Conservation (phyloP, 106 monocot genomes). For the Dioscorea zingiberensis region DNA sequence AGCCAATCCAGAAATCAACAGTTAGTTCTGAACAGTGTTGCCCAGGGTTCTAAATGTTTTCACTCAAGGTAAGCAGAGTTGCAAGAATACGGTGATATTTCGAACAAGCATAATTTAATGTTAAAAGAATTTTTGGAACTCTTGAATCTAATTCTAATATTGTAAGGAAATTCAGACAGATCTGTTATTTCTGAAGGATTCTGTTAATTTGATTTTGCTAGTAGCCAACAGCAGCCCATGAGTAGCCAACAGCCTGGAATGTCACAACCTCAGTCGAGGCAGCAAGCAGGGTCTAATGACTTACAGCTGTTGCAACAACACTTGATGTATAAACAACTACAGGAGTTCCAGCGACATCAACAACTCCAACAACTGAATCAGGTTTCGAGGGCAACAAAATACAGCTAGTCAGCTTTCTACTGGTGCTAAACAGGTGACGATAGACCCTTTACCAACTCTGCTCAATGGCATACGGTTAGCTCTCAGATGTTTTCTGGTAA, state of each 20-base stretch:
- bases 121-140: too few relatives aligned
- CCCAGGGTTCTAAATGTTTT: too few relatives aligned
- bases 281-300: slow-evolving; percentile 11
- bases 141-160: too few relatives aligned
- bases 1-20: too few relatives aligned
- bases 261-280: slow-evolving; percentile 11
- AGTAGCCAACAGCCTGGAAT: background rate
- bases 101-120: too few relatives aligned
- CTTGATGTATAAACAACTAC: slow-evolving; percentile 33
- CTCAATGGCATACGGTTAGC: slow-evolving; percentile 16
- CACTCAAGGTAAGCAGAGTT: too few relatives aligned
- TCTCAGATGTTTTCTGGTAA: slow-evolving; percentile 22
- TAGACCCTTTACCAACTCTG: slow-evolving; percentile 12
- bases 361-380: slow-evolving; percentile 33
- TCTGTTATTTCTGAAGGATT: too few relatives aligned
- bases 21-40: too few relatives aligned
- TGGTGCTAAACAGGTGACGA: slow-evolving; percentile 12
- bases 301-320: slow-evolving; percentile 42
- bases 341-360: slow-evolving; percentile 38
- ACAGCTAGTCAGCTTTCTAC: slow-evolving; percentile 9
- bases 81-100: too few relatives aligned
- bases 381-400: slow-evolving; percentile 11
- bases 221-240: slow-evolving; percentile 12
- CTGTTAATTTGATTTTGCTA: slow-evolving; percentile 17
- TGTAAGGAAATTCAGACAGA: too few relatives aligned